These are phyloP conservation scores for Oryza meridionalis DNA, from an alignment of 176 grass and related monocot genomes.

Conservation along the genomic window DNA sequence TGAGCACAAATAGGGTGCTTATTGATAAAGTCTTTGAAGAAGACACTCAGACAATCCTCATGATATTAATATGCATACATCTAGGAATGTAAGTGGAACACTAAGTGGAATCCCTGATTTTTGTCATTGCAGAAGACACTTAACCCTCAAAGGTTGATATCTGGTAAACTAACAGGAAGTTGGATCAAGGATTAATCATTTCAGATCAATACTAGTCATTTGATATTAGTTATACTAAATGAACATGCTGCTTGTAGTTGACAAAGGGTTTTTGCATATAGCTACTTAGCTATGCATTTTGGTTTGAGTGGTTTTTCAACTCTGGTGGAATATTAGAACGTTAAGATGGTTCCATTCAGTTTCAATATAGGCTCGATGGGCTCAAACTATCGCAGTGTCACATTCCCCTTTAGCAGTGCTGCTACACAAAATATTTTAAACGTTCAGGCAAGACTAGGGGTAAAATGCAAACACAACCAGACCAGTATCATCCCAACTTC, in stretches of 20 bases:
- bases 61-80: background rate
- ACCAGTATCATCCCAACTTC: background rate
- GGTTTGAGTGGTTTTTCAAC: background rate
- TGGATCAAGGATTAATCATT: background rate
- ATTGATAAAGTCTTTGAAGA: background rate
- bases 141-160: background rate
- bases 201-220: background rate
- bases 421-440: background rate
- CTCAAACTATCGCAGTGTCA: background rate
- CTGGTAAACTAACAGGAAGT: background rate
- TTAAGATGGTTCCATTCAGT: background rate
- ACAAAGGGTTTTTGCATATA: background rate
- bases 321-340: background rate
- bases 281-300: background rate
- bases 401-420: background rate
- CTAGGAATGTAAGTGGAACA: background rate
- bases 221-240: background rate
- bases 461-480: background rate
- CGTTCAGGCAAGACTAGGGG: background rate
- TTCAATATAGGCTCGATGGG: background rate
- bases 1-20: background rate
- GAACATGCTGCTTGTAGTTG: slow-evolving; percentile 1
- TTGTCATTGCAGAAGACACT: background rate
- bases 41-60: background rate
- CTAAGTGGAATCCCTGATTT: background rate